Percentiles rank a stretch among this genome's conserved stretches.
These are phyloP conservation scores for Zalaria sp. DNA, from an alignment of 2,329 filamentous ascomycete species.

Conservation along the genomic window DNA sequence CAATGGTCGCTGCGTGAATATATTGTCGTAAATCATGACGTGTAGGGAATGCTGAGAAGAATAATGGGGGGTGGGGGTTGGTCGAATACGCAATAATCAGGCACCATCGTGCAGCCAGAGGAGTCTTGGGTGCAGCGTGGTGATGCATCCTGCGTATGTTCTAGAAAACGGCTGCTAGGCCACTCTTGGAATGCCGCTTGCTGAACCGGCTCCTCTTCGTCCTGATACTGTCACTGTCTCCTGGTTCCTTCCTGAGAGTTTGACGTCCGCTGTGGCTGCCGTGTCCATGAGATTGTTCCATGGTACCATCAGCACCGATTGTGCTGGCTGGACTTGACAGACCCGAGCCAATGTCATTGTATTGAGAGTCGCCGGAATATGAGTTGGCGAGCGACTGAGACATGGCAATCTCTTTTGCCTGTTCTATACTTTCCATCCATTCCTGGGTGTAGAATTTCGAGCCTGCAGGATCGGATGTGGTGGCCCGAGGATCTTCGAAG, in stretches of 20 bases:
- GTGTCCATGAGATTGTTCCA: slow-evolving; percentile 16
- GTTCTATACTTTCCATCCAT: slow-evolving; percentile 82
- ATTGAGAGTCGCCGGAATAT: slow-evolving; percentile 42
- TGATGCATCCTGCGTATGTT: too few relatives aligned
- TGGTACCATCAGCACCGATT: slow-evolving; percentile 42
- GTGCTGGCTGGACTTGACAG: slow-evolving; percentile 67
- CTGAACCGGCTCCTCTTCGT: slow-evolving; percentile 56
- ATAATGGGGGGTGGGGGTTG: too few relatives aligned
- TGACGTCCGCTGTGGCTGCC: slow-evolving; percentile 32
- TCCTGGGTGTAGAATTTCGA: slow-evolving; percentile 64
- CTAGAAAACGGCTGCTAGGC: slow-evolving; percentile 77
- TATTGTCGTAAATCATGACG: too few relatives aligned
- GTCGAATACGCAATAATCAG: too few relatives aligned
- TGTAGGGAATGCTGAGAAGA: too few relatives aligned
- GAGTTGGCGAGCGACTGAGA: slow-evolving; percentile 54
- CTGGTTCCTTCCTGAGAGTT: slow-evolving; percentile 28
- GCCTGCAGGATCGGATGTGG: slow-evolving; percentile 46
- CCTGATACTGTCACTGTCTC: slow-evolving; percentile 37
- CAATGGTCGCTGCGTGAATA: too few relatives aligned
- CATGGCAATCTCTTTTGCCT: slow-evolving; percentile 70
- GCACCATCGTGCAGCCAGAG: too few relatives aligned
- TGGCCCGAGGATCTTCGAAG: slow-evolving; percentile 83
- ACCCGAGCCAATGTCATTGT: slow-evolving; percentile 32
- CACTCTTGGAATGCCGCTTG: slow-evolving; percentile 86
- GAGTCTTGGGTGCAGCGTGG: too few relatives aligned